Conservation (phyloP, 192 early-diverging fungal species). For the Coemansia sp. region DNA sequence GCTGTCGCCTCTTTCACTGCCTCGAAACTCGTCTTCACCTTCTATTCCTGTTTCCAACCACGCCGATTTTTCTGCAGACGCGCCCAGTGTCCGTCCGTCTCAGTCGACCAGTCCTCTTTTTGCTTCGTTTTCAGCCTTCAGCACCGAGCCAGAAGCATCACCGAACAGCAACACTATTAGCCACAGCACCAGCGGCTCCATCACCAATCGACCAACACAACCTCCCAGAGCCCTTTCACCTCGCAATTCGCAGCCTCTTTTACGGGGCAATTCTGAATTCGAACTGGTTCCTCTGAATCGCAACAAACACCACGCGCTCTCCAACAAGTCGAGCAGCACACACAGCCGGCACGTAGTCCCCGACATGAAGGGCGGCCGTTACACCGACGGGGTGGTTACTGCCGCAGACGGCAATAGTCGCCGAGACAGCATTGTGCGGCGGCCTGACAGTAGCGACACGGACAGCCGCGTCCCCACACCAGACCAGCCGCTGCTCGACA, state of each 20-base stretch:
- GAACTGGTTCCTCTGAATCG: conserved; percentile 7
- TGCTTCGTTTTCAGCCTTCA: background rate
- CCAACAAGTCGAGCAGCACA: background rate
- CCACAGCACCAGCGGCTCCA: background rate
- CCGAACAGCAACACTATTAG: too few relatives aligned
- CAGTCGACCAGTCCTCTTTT: conserved; percentile 3
- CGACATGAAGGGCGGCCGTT: conserved; percentile 7
- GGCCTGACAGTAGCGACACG: conserved; percentile 1
- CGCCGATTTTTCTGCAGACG: background rate
- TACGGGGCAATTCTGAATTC: background rate
- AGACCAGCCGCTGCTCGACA: conserved; percentile 49
- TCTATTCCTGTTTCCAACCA: background rate
- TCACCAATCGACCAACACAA: background rate
- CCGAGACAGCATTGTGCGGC: conserved; percentile 6
- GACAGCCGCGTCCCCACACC: conserved; percentile 25
- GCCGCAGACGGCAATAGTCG: conserved; percentile 1
- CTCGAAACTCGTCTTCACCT: background rate
- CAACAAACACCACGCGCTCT: background rate
- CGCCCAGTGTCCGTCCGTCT: conserved; percentile 1
- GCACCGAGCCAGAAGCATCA: background rate
- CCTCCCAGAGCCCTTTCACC: background rate
- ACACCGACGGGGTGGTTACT: background rate
- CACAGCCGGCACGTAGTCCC: background rate
- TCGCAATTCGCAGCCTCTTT: background rate
- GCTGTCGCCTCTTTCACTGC: background rate